Evolutionary conservation across 2,329 filamentous ascomycete species (phyloP), one percentile per base, ranked within the genome.

Genomic region (Trichoderma endophyticum): DNA sequence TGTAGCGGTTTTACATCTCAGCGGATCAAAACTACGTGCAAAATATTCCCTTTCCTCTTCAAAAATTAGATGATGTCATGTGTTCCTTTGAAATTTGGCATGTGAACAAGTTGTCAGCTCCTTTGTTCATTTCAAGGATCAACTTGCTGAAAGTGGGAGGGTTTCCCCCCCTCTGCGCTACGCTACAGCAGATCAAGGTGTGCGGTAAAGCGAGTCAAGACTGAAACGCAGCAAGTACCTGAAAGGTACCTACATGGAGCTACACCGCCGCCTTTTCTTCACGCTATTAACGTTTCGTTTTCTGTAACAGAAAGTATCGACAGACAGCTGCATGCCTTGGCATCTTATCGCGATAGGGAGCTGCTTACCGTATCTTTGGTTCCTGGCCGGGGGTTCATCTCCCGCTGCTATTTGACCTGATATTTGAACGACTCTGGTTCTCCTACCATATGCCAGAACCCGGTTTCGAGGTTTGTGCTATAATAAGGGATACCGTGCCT

Each of bases 311-410:
- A 30, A 61, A 39, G 67, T 61, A 70, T 51, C 43, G 21, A 11
- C 9, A 24, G 36, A 34, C 15, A n/a, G 21, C 67, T 61, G 30
- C 57, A 34, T 24, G 48, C 21, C 11, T 54, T 24, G n/a, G 48
- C 48, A 62, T 62, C 67, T 70, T 70, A 70, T 70, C 67, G 39
- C 32, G 67, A 62, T 54, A 61, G 57, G 67, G 57, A 34, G 57
- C 57, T 34, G 67, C 67, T 70, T 70, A 70, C 67, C 67, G 57
- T 70, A 61, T 70, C 67, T 70, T 70, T 57, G 34, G 60, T 56
- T 63, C 68, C 60, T 71, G 60, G 26, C 39, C 28, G 39, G 54
- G 65, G 65, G n/a, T 48, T 30, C 12, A n/a, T 56, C 4, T 60
- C 43, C 65, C 65, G 54, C 67, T 57, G 57, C 56, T 59, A 32